A percentile compares a stretch with the other conserved stretches of the same genome.
phyloP scores from a whole-genome alignment of 129 eudicot species.

The Flaveria brownii region DNA sequence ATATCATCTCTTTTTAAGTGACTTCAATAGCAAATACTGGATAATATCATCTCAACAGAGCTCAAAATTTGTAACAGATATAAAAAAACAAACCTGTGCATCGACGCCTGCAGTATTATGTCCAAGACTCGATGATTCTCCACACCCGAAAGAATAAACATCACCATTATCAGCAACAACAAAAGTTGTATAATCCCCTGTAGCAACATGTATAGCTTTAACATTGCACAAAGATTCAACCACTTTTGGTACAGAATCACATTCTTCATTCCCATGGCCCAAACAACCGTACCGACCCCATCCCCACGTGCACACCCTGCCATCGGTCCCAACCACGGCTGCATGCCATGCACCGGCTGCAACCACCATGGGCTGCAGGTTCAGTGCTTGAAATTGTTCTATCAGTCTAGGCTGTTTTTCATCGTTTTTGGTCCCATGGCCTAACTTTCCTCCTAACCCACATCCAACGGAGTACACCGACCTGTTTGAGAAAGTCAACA shows the following conservation, averaged over 20 bases:
- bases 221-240: constrained; percentile 74
- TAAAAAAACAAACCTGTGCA: constrained; percentile 54
- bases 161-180: constrained; percentile 80
- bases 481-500: constrained; percentile 45
- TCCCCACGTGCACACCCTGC: constrained; percentile 98
- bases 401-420: constrained; percentile 88
- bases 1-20: not conserved
- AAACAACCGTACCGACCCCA: constrained; percentile 91
- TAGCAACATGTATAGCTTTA: constrained; percentile 94
- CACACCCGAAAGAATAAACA: constrained; percentile 94
- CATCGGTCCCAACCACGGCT: constrained; percentile 92
- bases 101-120: constrained; percentile 64
- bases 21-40: not conserved
- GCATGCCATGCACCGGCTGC: constrained; percentile 99
- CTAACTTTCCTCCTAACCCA: constrained; percentile 96
- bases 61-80: not conserved
- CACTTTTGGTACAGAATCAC: constrained; percentile 89
- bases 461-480: constrained; percentile 97
- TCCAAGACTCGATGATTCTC: constrained; percentile 94
- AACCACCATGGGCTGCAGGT: constrained; percentile 81
- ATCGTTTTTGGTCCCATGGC: constrained; percentile 74
- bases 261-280: constrained; percentile 97
- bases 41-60: not conserved
- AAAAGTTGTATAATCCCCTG: constrained; percentile 95
- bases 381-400: constrained; percentile 69